phyloP scores from a whole-genome alignment of 164 flowering plant genomes.

The Stephania japonica region DNA sequence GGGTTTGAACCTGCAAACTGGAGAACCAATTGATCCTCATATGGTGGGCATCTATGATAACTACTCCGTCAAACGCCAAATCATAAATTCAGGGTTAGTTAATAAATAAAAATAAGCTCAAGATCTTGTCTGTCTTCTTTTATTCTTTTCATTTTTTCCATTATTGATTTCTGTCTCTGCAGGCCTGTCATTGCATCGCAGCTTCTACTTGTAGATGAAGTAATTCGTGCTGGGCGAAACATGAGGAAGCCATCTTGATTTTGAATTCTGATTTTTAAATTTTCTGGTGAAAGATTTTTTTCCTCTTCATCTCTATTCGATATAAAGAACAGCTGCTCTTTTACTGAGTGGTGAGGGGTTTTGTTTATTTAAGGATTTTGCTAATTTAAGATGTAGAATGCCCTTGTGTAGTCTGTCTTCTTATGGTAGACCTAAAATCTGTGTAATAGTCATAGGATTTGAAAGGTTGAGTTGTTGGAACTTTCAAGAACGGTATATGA shows the following conservation, averaged over 20 bases:
- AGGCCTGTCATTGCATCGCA: slow-evolving; percentile 98
- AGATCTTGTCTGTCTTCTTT: background rate
- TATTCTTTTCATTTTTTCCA: background rate
- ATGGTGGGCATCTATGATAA: slow-evolving; percentile 99
- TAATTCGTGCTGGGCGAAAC: slow-evolving; percentile 96
- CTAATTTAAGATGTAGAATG: background rate
- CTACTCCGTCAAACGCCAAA: slow-evolving; percentile 92
- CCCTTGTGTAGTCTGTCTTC: background rate
- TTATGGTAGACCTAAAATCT: background rate
- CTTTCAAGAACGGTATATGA: background rate
- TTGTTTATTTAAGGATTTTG: background rate
- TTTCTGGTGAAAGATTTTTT: background rate
- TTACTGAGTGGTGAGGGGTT: background rate
- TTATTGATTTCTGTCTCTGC: slow-evolving; percentile 20
- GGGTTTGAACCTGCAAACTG: slow-evolving; percentile 81
- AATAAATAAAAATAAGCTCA: background rate
- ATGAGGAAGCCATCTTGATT: slow-evolving; percentile 85
- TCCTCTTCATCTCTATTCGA: background rate
- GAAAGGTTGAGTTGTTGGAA: background rate
- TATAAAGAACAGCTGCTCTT: background rate
- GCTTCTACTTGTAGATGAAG: slow-evolving; percentile 92
- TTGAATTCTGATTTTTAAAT: background rate
- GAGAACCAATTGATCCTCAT: slow-evolving; percentile 88
- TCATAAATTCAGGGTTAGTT: slow-evolving; percentile 87
- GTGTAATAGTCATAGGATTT: background rate